Conservation (phyloP, 331 rosid genomes). For the Acacia pycnantha region DNA sequence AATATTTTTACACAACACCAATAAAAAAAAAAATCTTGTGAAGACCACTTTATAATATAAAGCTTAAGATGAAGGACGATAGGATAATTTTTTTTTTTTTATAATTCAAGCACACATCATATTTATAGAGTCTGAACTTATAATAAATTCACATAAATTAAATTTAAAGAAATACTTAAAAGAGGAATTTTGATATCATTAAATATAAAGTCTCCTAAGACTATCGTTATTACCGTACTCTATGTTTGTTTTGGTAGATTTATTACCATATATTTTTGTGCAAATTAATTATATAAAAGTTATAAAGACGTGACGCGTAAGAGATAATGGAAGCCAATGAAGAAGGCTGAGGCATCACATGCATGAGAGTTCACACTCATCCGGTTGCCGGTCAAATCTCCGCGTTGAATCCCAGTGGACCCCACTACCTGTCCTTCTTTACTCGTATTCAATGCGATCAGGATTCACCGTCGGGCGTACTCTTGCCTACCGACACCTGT, state of each 20-base stretch:
- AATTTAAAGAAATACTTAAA: too few relatives aligned
- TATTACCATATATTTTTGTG: not conserved
- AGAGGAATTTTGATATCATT: too few relatives aligned
- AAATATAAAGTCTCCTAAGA: too few relatives aligned
- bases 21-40: too few relatives aligned
- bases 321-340: not conserved
- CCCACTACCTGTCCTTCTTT: constrained; percentile 29
- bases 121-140: too few relatives aligned
- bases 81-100: too few relatives aligned
- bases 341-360: constrained; percentile 29
- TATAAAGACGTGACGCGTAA: not conserved
- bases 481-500: constrained; percentile 51
- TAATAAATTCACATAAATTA: too few relatives aligned
- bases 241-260: too few relatives aligned
- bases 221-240: too few relatives aligned
- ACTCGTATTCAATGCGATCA: constrained; percentile 41
- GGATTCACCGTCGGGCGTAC: constrained; percentile 28
- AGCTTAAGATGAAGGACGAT: too few relatives aligned
- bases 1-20: not conserved
- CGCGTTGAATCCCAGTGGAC: constrained; percentile 51
- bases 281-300: not conserved
- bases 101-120: too few relatives aligned
- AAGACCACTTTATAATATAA: too few relatives aligned
- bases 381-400: constrained; percentile 73
- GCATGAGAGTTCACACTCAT: constrained; percentile 38